Conservation (phyloP, 371 early-diverging fungal species). For the Mucor plumbeus region DNA sequence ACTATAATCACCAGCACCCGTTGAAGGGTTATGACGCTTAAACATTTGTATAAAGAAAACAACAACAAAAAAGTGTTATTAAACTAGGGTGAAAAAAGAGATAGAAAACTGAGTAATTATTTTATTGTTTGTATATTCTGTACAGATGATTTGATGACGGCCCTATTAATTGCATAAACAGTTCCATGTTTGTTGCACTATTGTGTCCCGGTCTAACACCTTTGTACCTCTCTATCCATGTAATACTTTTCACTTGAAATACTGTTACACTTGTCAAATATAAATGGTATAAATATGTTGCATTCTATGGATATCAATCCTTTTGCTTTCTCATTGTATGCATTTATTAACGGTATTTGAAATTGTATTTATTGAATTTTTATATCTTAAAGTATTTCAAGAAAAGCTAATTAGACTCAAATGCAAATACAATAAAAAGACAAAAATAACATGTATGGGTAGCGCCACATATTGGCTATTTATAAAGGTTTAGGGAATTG, state of each 20-base stretch:
- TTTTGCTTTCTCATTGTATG: no score
- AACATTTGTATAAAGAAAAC: conserved; percentile 20
- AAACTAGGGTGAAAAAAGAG: conserved; percentile 11
- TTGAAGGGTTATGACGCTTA: conserved; percentile 21
- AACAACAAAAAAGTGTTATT: conserved; percentile 5
- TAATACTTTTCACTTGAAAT: background rate
- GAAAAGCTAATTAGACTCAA: no score
- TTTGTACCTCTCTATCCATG: background rate
- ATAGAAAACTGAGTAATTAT: background rate
- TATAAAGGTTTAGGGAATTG: no score
- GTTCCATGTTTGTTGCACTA: background rate
- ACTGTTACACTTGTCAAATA: no score
- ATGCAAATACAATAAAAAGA: no score
- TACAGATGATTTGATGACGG: conserved; percentile 4
- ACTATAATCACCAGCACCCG: conserved; percentile 33
- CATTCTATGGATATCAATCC: no score
- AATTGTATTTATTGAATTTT: no score
- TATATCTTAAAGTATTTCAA: no score
- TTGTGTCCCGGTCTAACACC: background rate
- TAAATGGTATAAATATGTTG: no score
- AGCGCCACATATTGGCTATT: no score
- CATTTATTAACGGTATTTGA: no score
- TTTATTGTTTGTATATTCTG: background rate
- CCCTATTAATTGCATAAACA: conserved; percentile 1
- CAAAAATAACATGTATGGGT: no score